Evolutionary conservation across 192 early-diverging fungal species (phyloP).

Genomic region (Gonapodya prolifera): DNA sequence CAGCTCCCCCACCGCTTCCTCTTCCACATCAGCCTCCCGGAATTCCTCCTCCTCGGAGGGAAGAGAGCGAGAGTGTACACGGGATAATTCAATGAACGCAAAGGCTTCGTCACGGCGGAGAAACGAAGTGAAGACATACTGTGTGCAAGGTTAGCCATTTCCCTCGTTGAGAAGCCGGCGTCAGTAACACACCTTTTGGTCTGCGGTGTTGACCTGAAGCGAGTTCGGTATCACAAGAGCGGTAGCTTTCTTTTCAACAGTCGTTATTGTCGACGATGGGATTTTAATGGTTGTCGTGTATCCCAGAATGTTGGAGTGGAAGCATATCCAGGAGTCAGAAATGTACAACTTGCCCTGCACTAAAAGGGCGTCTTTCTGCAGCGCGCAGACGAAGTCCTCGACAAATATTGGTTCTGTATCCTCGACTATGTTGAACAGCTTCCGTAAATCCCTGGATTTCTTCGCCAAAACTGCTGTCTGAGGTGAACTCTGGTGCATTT

Average conservation of each 20-base stretch:
- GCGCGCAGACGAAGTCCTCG: conserved; percentile 1
- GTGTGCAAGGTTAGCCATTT: background rate
- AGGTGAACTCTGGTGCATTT: too few relatives aligned
- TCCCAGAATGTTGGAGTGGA: background rate
- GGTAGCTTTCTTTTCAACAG: background rate
- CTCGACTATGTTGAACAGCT: background rate
- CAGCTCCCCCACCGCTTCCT: too few relatives aligned
- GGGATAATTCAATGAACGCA: background rate
- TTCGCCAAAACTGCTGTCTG: background rate
- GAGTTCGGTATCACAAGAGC: background rate
- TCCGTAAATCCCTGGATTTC: background rate
- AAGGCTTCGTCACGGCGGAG: background rate
- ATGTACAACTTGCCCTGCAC: conserved; percentile 1
- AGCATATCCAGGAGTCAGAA: background rate
- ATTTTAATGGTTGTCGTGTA: background rate
- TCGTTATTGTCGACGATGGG: background rate
- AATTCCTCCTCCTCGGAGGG: too few relatives aligned
- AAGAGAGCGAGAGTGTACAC: background rate
- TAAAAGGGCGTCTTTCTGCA: conserved; percentile 3
- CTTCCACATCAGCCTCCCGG: too few relatives aligned
- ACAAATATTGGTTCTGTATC: background rate
- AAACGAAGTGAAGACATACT: background rate
- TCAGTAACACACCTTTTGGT: background rate
- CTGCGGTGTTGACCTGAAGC: background rate
- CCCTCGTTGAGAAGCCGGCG: too few relatives aligned